These are phyloP conservation scores for Cicer cuneatum DNA, from an alignment of 306 rosid genomes.

Conservation along the genomic window DNA sequence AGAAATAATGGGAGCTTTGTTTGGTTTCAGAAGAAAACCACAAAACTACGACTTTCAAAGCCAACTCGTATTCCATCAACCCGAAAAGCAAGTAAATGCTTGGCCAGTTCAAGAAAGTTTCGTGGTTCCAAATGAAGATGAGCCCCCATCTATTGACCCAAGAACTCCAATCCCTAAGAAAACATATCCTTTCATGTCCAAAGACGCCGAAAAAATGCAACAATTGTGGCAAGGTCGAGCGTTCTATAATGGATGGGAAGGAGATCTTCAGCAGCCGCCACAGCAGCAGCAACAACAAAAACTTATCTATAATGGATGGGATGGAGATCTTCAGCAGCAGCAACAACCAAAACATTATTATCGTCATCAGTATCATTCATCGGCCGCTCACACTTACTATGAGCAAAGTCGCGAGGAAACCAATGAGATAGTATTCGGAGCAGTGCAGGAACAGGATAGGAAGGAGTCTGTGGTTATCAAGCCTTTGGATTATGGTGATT, in stretches of 20 bases:
- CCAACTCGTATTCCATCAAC: conserved; percentile 51
- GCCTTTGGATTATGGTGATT: conserved; percentile 68
- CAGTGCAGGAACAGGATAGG: conserved; percentile 78
- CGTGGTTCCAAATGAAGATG: conserved; percentile 82
- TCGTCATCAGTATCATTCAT: conserved; percentile 67
- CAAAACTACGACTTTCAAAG: conserved; percentile 53
- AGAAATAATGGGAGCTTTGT: conserved; percentile 74
- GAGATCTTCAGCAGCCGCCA: conserved; percentile 62
- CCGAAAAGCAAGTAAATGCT: conserved; percentile 54
- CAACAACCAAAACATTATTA: conserved; percentile 54
- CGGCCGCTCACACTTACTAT: conserved; percentile 68
- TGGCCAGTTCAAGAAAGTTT: conserved; percentile 93
- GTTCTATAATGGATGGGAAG: conserved; percentile 71
- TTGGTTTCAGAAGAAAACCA: conserved; percentile 62
- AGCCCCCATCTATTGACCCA: conserved; percentile 81
- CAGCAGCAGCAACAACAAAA: conserved; percentile 52
- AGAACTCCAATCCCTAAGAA: conserved; percentile 81
- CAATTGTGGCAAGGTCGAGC: conserved; percentile 71
- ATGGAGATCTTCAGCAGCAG: conserved; percentile 64
- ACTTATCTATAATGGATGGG: conserved; percentile 68
- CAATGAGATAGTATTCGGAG: conserved; percentile 77
- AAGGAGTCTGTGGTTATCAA: conserved; percentile 56
- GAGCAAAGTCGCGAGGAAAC: conserved; percentile 69
- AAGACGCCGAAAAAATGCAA: conserved; percentile 77
- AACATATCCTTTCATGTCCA: conserved; percentile 86